Percentiles rank a stretch among this genome's conserved stretches.
These are phyloP conservation scores for Termitomyces sp. DNA, from an alignment of 768 basidiomycete species.

Conservation along the genomic window DNA sequence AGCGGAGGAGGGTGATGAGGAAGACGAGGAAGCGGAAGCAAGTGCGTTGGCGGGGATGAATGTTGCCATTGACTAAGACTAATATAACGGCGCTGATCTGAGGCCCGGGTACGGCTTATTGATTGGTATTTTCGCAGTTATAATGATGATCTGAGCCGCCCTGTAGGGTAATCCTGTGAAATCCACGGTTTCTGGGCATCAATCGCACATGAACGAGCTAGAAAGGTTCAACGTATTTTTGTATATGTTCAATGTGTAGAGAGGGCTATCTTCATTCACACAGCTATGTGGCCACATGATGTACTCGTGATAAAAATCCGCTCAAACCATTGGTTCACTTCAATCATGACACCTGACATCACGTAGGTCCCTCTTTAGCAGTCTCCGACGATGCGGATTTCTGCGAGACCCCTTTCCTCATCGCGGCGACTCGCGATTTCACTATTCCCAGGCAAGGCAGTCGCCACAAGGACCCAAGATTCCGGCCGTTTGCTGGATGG, in stretches of 20 bases:
- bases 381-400: background rate
- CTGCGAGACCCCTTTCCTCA: background rate
- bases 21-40: slow-evolving; percentile 24
- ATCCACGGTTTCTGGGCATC: background rate
- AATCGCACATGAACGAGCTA: too few species aligned
- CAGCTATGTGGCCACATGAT: background rate
- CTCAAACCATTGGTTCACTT: background rate
- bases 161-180: background rate
- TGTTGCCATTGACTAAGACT: slow-evolving; percentile 18
- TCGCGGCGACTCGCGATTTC: background rate
- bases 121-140: background rate
- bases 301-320: too few species aligned
- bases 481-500: background rate
- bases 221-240: background rate
- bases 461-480: background rate
- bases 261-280: background rate
- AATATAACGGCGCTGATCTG: background rate
- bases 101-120: background rate
- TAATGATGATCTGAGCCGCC: background rate
- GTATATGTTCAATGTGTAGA: background rate
- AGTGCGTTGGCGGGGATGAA: slow-evolving; percentile 12
- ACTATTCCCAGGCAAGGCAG: background rate
- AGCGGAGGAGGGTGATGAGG: slow-evolving; percentile 40
- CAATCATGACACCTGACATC: background rate
- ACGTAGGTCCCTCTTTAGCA: background rate